These are phyloP conservation scores for Mortierella sp. DNA, from an alignment of 371 early-diverging fungal genomes.

Conservation along the genomic window DNA sequence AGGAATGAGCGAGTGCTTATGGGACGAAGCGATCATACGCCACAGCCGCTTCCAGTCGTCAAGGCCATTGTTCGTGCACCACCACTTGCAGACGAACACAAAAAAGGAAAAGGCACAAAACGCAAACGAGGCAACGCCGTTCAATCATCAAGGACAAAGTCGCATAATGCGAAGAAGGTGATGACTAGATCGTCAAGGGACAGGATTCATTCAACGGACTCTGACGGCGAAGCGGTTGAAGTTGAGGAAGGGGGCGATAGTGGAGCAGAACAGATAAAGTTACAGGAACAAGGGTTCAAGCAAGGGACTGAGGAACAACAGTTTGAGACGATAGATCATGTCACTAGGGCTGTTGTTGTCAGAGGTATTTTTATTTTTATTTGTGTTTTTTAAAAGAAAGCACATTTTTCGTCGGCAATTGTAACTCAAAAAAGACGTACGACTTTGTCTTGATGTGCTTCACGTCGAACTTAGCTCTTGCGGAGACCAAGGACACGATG, in stretches of 20 bases:
- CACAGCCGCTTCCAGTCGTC: constrained; percentile 10
- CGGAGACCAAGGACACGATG: background rate
- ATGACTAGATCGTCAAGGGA: background rate
- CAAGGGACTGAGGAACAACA: background rate
- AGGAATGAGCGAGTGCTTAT: constrained; percentile 18
- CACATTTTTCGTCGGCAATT: background rate
- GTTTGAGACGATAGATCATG: background rate
- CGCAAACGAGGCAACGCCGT: background rate
- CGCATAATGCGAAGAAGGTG: too few species aligned
- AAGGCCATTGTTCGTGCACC: constrained; percentile 7
- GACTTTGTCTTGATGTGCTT: background rate
- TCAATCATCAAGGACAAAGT: background rate
- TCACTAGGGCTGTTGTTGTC: background rate
- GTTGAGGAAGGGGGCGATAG: background rate
- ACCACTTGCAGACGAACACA: background rate
- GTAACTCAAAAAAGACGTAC: background rate
- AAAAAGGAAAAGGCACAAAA: background rate
- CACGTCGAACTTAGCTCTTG: constrained; percentile 6
- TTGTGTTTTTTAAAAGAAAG: background rate
- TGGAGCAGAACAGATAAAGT: background rate
- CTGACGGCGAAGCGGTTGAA: background rate
- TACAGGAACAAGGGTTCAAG: background rate
- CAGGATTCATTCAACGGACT: too few species aligned
- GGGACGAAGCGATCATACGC: constrained; percentile 7
- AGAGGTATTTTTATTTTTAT: background rate